Evolutionary conservation across 768 basidiomycete species (phyloP).

Genomic region (Suillus tomentosus): DNA sequence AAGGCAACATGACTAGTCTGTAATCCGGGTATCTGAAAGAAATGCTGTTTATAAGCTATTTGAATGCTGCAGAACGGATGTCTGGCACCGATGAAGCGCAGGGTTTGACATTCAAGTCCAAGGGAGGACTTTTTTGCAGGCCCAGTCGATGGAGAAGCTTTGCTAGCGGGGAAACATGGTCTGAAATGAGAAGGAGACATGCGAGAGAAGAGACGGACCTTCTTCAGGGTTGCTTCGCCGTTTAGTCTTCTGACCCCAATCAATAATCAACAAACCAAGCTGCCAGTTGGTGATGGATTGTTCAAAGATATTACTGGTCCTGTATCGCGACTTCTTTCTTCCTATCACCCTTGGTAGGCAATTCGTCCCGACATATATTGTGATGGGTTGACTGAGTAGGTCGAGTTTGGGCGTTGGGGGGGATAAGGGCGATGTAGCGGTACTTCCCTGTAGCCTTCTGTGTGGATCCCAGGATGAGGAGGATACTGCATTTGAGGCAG

Average conservation of each 20-base stretch:
- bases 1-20: slow-evolving; percentile 61
- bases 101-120: slow-evolving; percentile 65
- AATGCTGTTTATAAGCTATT: slow-evolving; percentile 82
- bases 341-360: slow-evolving; percentile 24
- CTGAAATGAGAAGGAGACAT: slow-evolving; percentile 3
- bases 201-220: slow-evolving; percentile 47
- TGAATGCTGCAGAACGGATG: slow-evolving; percentile 61
- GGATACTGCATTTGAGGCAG: slow-evolving; percentile 46
- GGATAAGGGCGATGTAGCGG: slow-evolving; percentile 61
- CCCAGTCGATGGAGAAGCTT: slow-evolving; percentile 79
- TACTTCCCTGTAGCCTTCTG: slow-evolving; percentile 53
- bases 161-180: slow-evolving; percentile 44
- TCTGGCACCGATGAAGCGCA: slow-evolving; percentile 58
- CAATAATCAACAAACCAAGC: slow-evolving; percentile 78
- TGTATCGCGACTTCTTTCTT: slow-evolving; percentile 48
- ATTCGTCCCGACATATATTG: slow-evolving; percentile 36
- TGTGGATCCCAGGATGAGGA: slow-evolving; percentile 28
- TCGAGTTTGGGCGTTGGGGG: slow-evolving; percentile 22
- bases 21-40: slow-evolving; percentile 60
- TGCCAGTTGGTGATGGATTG: slow-evolving; percentile 71
- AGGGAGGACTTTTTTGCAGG: slow-evolving; percentile 64
- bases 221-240: slow-evolving; percentile 87
- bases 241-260: slow-evolving; percentile 79
- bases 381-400: slow-evolving; percentile 20
- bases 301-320: slow-evolving; percentile 82